phyloP scores from a whole-genome alignment of 768 basidiomycete genomes.

The Phylloporus sp. region DNA sequence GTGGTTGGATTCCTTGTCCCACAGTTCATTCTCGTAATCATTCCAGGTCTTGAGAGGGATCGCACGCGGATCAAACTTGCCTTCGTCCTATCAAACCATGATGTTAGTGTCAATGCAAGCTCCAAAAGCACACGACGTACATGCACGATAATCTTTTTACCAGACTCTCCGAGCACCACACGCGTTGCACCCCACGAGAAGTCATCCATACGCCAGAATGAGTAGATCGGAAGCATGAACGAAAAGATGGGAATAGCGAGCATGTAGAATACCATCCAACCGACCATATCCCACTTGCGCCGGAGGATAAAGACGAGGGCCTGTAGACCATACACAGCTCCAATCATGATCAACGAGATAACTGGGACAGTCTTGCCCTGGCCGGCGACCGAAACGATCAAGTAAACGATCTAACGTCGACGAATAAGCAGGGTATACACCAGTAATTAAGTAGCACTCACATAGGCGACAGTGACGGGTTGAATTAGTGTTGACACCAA shows the following conservation, averaged over 20 bases:
- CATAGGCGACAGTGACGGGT: constrained; percentile 86
- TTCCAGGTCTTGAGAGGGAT: constrained; percentile 98
- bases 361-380: constrained; percentile 66
- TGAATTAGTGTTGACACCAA: constrained; percentile 81
- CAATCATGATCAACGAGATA: constrained; percentile 88
- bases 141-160: constrained; percentile 94
- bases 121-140: constrained; percentile 43
- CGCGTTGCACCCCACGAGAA: constrained; percentile 95
- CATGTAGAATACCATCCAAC: constrained; percentile 97
- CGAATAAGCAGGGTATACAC: constrained; percentile 6
- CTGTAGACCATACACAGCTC: constrained; percentile 91
- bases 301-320: constrained; percentile 88
- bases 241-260: constrained; percentile 91
- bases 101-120: constrained; percentile 8
- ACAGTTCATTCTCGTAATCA: constrained; percentile 94
- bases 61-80: constrained; percentile 89
- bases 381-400: constrained; percentile 76
- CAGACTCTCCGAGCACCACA: constrained; percentile 88
- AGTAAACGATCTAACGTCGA: constrained; percentile 66
- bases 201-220: constrained; percentile 98
- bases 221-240: constrained; percentile 88
- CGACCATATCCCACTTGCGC: constrained; percentile 98
- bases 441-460: constrained; percentile 38
- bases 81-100: constrained; percentile 69
- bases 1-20: constrained; percentile 97